phyloP scores from a whole-genome alignment of 208 protist genomes.

The Trypanosoma mega region DNA sequence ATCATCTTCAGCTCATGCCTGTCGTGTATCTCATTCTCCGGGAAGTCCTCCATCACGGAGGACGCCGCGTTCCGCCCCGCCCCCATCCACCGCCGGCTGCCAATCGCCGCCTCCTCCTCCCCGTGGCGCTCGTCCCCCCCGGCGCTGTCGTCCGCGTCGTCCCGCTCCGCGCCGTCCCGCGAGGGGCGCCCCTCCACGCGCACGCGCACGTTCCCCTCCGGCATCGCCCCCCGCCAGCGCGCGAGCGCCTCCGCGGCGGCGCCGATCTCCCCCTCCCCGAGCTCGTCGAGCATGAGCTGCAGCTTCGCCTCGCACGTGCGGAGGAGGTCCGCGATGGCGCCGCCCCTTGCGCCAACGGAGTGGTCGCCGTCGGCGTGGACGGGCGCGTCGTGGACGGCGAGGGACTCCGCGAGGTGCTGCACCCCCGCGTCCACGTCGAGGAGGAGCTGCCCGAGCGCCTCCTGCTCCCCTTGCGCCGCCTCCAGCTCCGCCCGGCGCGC shows the following conservation, averaged over 20 bases:
- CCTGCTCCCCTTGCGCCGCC: slow-evolving; percentile 55
- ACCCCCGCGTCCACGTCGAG: slow-evolving; percentile 88
- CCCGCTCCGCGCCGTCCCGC: background rate
- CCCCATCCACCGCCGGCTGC: slow-evolving; percentile 10
- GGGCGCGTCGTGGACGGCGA: background rate
- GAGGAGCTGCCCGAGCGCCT: slow-evolving; percentile 69
- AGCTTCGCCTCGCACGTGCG: slow-evolving; percentile 53
- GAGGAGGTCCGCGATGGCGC: slow-evolving; percentile 46
- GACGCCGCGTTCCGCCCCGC: background rate
- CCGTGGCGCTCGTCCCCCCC: slow-evolving; percentile 3
- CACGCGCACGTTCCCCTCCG: slow-evolving; percentile 49
- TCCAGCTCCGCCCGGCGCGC: slow-evolving; percentile 60
- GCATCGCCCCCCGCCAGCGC: slow-evolving; percentile 29
- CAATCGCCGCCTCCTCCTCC: slow-evolving; percentile 28
- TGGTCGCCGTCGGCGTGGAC: background rate
- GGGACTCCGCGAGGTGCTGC: slow-evolving; percentile 86
- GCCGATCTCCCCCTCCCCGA: slow-evolving; percentile 44
- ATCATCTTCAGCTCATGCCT: slow-evolving; percentile 89
- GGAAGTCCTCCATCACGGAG: slow-evolving; percentile 58
- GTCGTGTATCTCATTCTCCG: slow-evolving; percentile 86
- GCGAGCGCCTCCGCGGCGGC: slow-evolving; percentile 33
- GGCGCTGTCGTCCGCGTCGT: background rate
- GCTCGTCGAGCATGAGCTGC: slow-evolving; percentile 64
- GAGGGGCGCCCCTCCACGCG: slow-evolving; percentile 9
- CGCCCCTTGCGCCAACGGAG: slow-evolving; percentile 5